Evolutionary conservation across 176 grass and related monocot genomes (phyloP).

Genomic region (Triticum timopheevii): DNA sequence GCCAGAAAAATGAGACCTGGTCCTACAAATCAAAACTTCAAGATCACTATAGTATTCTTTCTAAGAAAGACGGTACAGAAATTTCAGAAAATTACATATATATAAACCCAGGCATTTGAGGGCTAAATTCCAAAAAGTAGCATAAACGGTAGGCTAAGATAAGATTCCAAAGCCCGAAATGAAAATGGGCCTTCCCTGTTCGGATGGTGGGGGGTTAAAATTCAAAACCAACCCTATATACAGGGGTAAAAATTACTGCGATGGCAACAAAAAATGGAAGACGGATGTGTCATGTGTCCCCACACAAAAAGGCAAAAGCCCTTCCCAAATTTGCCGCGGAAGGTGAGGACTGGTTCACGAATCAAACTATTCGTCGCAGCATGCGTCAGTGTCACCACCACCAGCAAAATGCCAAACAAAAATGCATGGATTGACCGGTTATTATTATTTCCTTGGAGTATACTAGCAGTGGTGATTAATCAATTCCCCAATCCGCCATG

Average conservation of each 20-base stretch:
- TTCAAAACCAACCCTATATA: not conserved
- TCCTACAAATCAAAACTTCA: not conserved
- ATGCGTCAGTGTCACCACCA: not conserved
- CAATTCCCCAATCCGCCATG: not conserved
- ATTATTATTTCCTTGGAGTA: not conserved
- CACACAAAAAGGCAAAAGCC: not conserved
- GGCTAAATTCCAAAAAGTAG: not conserved
- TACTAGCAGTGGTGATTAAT: not conserved
- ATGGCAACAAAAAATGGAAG: not conserved
- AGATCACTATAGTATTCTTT: not conserved
- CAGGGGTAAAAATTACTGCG: not conserved
- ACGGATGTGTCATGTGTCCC: not conserved
- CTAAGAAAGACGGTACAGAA: not conserved
- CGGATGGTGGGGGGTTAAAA: not conserved
- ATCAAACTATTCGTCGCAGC: not conserved
- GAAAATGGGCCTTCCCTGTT: not conserved
- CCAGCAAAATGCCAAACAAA: not conserved
- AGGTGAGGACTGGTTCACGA: not conserved
- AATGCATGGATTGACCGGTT: not conserved
- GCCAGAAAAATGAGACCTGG: not conserved
- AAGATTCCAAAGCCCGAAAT: not conserved
- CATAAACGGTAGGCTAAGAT: not conserved
- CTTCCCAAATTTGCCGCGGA: constrained; percentile 5
- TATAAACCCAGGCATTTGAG: not conserved
- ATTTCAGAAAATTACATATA: not conserved